Conservation (phyloP, 202 grass and related monocot species). For the Panicum virgatum region DNA sequence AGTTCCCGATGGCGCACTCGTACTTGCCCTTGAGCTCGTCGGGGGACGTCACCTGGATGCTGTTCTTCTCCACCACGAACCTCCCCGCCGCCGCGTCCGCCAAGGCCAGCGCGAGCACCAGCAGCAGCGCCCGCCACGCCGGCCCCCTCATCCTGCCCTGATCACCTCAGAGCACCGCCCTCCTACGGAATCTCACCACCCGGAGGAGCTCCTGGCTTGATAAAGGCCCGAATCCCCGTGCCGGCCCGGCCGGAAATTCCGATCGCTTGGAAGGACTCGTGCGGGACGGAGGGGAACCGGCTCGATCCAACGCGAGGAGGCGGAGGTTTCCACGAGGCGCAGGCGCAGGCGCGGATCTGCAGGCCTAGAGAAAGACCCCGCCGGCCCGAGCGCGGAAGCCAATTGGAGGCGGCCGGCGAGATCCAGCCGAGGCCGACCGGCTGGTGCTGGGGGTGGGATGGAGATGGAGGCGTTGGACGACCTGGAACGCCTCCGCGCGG, state of each 20-base stretch:
- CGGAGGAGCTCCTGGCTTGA: neutral
- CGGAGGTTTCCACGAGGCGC: conserved; percentile 32
- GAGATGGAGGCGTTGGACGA: conserved; percentile 18
- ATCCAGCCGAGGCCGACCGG: conserved; percentile 30
- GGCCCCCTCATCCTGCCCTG: conserved; percentile 32
- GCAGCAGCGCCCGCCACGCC: conserved; percentile 36
- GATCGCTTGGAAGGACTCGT: neutral
- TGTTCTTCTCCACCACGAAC: conserved; percentile 95
- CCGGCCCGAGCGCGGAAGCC: neutral
- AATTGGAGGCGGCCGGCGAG: conserved; percentile 43
- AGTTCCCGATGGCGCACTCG: conserved; percentile 87
- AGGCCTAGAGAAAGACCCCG: neutral
- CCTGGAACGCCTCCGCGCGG: conserved; percentile 34
- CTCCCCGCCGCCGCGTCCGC: conserved; percentile 39
- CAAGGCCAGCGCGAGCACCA: conserved; percentile 29
- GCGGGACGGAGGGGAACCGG: neutral
- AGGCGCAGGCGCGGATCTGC: conserved; percentile 15
- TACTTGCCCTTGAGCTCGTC: conserved; percentile 65
- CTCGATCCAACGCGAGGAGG: neutral
- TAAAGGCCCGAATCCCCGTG: neutral
- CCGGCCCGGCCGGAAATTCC: neutral
- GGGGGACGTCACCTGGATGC: conserved; percentile 71
- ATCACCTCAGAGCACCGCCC: conserved; percentile 5
- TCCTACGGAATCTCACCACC: neutral
- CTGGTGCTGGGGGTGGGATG: conserved; percentile 2